Base-by-base conservation (phyloP, 345 rosid species). In the Hibiscus syriacus region DNA sequence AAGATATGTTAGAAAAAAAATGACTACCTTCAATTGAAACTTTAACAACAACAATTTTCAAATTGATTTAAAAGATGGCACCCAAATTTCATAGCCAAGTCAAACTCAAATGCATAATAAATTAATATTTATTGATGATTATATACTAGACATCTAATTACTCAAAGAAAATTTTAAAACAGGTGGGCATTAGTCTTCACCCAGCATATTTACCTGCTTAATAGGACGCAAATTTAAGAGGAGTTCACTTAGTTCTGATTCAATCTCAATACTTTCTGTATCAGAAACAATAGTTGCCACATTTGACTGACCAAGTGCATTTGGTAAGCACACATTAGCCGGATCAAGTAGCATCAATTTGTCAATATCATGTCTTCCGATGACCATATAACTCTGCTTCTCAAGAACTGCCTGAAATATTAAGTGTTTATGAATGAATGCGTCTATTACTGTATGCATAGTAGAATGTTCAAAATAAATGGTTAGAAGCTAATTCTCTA, bases 281-380 rank as follows among this genome's bases (percentile, higher is more conserved):
- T 84, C 79, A 67, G 84, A 66, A 62, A 74, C 72, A 34, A 54
- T 72, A 67, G 59, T 74, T 71, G 46, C 65, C 66, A 23, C 41
- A 52, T 69, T 70, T 78, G 86, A 76, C 72, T 76, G 83, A 74
- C 80, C 85, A 78, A 68, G 74, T 38, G 79, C 69, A 79, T 76
- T 80, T 30, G 94, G 95, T 61, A 94, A 83, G 74, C 86, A 89
- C 6, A 79, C 79, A 76, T 96, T 89, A 17, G 90, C 86, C 0
- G 86, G 86, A 72, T 91, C 97, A 75, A 74, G 80, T 56, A 87
- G 92, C 96, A 94, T 90, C 87, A 94, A 79, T 81, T 80, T 94
- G 76, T 94, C 99, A 80, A 92, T 82, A 73, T 94, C 99, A 77
- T 94, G 91, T 81, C 99, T 84, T 76, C 97, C 99, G 70, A 94